These are phyloP conservation scores for Diaporthe sp. DNA, from an alignment of 2,329 filamentous ascomycete genomes.

Conservation along the genomic window DNA sequence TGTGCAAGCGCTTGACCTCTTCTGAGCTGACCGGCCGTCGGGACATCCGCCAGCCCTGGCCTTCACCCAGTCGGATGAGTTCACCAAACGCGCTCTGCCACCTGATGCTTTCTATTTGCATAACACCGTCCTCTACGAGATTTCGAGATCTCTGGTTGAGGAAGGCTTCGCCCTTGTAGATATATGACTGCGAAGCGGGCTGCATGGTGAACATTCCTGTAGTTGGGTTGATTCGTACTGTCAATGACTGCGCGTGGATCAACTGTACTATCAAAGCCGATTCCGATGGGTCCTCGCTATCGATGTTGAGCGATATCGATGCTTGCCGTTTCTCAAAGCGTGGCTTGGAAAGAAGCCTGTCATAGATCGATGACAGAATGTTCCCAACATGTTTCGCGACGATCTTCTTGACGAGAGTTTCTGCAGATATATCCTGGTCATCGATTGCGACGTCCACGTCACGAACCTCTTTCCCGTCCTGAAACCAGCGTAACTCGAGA, in stretches of 20 bases:
- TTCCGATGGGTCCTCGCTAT: slow-evolving; percentile 73
- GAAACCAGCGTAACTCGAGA: slow-evolving; percentile 84
- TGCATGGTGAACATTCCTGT: slow-evolving; percentile 82
- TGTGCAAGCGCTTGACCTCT: slow-evolving; percentile 60
- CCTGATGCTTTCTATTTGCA: slow-evolving; percentile 72
- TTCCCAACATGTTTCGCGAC: slow-evolving; percentile 82
- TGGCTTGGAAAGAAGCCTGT: slow-evolving; percentile 69
- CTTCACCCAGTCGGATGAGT: slow-evolving; percentile 71
- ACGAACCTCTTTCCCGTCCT: slow-evolving; percentile 81
- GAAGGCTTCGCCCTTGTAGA: slow-evolving; percentile 71
- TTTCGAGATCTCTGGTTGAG: slow-evolving; percentile 72
- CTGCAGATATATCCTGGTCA: slow-evolving; percentile 77
- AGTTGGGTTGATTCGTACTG: slow-evolving; percentile 79
- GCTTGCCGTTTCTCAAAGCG: slow-evolving; percentile 74
- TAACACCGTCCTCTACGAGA: slow-evolving; percentile 69
- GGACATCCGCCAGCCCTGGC: slow-evolving; percentile 73
- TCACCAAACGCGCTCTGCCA: slow-evolving; percentile 73
- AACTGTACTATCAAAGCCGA: slow-evolving; percentile 80
- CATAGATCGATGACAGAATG: slow-evolving; percentile 77
- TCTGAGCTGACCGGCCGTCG: slow-evolving; percentile 65
- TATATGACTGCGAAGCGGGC: slow-evolving; percentile 68
- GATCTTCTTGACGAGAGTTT: slow-evolving; percentile 79
- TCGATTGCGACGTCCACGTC: slow-evolving; percentile 78
- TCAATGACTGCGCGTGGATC: slow-evolving; percentile 71
- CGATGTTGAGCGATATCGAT: slow-evolving; percentile 69